Base-by-base conservation (phyloP, 208 protist genomes). In the Vickermania ingenoplastis region DNA sequence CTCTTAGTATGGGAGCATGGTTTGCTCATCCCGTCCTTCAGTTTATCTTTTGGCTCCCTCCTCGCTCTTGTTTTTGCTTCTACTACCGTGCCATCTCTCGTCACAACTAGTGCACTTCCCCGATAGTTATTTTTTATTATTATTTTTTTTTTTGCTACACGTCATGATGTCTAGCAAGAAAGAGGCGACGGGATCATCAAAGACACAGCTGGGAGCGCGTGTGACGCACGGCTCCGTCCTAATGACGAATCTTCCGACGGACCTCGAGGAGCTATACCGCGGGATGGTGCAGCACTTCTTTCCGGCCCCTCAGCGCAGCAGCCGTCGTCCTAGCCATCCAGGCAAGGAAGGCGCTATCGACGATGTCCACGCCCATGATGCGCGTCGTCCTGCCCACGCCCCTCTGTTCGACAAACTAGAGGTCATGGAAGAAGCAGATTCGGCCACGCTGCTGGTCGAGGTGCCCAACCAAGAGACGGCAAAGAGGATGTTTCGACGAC, bases 401-500 rank as follows among this genome's bases (percentile, higher is more conserved):
- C 57, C 52, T 22, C 27, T 31, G 30, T 65, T 77, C 4, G 63
- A 65, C 2, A 61, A 82, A 29, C 71, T 77, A 0, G 57, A 52
- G 13, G 53, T 92, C n/a, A 59, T 90, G n/a, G 79, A 86, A 60
- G 80, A 92, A 65, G 63, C 76, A 2, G 82, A 80, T 62, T 77
- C 76, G 29, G 86, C 86, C 2, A 92, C 82, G 24, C 57, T 92
- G 5, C 79, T 71, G 4, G 75, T 89, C 30, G 78, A 87, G 61
- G 82, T 90, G 25, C 21, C 63, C 0, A 75, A 61, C 51, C 83
- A 86, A 54, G 67, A 63, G n/a, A 66, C 69, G 13, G 86, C 86
- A 1, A 58, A 78, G 45, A 66, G 55, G 11, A 58, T 92, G 52
- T 79, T 73, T 64, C 66, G 71, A 31, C 79, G 79, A 13, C 71